phyloP scores from a whole-genome alignment of 2,329 filamentous ascomycete genomes.

The Zasmidium citrigriseum region DNA sequence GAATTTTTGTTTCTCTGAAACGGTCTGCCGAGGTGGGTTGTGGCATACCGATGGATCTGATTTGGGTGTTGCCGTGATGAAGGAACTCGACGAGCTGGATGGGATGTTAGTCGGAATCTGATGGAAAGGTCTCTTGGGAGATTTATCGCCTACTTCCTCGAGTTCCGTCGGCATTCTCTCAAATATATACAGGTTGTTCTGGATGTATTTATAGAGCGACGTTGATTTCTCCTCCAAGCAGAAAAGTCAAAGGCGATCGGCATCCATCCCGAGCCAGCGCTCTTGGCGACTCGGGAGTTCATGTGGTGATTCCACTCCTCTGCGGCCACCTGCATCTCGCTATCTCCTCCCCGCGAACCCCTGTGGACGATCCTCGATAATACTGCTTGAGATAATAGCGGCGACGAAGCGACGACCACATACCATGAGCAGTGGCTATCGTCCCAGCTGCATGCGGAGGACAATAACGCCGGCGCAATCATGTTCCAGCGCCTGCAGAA shows the following conservation, averaged over 20 bases:
- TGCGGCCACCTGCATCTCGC: not conserved
- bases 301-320: not conserved
- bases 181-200: not conserved
- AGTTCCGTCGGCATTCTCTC: conserved; percentile 49
- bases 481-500: conserved; percentile 34
- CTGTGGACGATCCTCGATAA: not conserved
- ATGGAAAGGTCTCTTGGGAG: not conserved
- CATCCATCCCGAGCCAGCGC: not conserved
- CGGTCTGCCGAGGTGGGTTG: not conserved
- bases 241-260: not conserved
- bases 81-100: conserved; percentile 86
- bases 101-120: not conserved
- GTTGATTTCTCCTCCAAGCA: not conserved
- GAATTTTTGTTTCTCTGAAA: conserved; percentile 8
- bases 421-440: conserved; percentile 19
- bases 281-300: not conserved
- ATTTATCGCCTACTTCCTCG: conserved; percentile 45
- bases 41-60: conserved; percentile 71
- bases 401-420: not conserved
- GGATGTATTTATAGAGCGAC: not conserved
- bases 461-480: conserved; percentile 24
- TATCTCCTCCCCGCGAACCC: not conserved
- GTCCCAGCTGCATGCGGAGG: conserved; percentile 10
- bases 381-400: not conserved
- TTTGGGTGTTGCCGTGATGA: conserved; percentile 85